phyloP scores from a whole-genome alignment of 306 rosid species.

The Fragaria vesca region DNA sequence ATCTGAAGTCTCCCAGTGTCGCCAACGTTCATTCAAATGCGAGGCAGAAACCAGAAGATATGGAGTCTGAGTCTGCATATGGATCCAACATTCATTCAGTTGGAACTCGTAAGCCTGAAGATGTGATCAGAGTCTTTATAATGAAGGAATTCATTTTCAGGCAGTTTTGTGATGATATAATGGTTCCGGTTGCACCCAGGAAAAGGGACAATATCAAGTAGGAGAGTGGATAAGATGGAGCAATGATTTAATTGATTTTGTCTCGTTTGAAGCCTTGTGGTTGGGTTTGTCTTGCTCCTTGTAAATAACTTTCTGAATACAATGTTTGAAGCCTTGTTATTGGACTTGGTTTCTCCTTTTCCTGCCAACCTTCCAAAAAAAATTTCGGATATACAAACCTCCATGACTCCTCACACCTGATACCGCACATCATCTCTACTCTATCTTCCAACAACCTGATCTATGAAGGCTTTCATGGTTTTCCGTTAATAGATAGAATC shows the following conservation, averaged over 20 bases:
- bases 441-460: too few relatives aligned
- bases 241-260: neutral
- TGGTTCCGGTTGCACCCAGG: neutral
- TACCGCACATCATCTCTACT: too few relatives aligned
- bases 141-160: conserved; percentile 9
- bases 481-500: too few relatives aligned
- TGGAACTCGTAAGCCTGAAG: conserved; percentile 3
- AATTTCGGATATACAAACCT: too few relatives aligned
- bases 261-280: neutral
- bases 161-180: neutral
- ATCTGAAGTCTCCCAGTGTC: neutral
- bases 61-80: neutral
- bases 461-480: too few relatives aligned
- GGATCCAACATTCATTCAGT: neutral
- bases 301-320: neutral
- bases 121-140: conserved; percentile 18
- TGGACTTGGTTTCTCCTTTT: too few relatives aligned
- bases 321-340: too few relatives aligned
- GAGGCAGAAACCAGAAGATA: neutral
- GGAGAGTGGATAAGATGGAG: neutral
- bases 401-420: too few relatives aligned
- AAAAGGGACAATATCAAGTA: neutral
- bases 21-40: neutral
- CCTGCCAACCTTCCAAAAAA: too few relatives aligned
- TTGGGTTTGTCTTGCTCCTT: neutral